Evolutionary conservation across 1,284 basidiomycete genomes (phyloP).

Genomic region (Puccinia hordei): DNA sequence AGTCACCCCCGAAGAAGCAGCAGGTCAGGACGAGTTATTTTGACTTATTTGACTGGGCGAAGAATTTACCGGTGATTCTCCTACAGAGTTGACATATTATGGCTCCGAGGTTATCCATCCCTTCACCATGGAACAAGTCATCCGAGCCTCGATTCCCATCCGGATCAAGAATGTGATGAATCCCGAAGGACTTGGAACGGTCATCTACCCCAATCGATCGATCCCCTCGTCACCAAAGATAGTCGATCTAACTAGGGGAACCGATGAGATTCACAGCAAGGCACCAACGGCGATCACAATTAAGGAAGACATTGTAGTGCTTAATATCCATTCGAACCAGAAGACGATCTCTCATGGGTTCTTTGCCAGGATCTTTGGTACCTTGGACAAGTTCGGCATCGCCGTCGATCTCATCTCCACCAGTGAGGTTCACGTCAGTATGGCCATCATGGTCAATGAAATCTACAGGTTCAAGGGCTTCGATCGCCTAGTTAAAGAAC

Average conservation of each 20-base stretch:
- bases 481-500: slow-evolving; percentile 73
- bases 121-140: slow-evolving; percentile 99
- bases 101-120: slow-evolving; percentile 98
- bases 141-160: slow-evolving; percentile 87
- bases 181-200: slow-evolving; percentile 81
- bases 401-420: slow-evolving; percentile 97
- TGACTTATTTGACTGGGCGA: not conserved
- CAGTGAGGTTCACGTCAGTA: slow-evolving; percentile 93
- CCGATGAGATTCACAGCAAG: slow-evolving; percentile 60
- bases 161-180: slow-evolving; percentile 99
- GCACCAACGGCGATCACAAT: slow-evolving; percentile 96
- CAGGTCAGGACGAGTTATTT: slow-evolving; percentile 57
- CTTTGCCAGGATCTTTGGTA: slow-evolving; percentile 88
- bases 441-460: slow-evolving; percentile 73
- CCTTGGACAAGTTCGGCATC: slow-evolving; percentile 85
- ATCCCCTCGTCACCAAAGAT: slow-evolving; percentile 54
- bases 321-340: slow-evolving; percentile 93
- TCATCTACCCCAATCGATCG: slow-evolving; percentile 77
- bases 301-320: slow-evolving; percentile 88
- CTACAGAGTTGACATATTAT: slow-evolving; percentile 86
- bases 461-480: slow-evolving; percentile 66
- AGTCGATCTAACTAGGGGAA: slow-evolving; percentile 18
- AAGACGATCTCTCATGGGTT: slow-evolving; percentile 98
- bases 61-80: not conserved
- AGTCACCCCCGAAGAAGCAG: slow-evolving; percentile 96